phyloP scores from a whole-genome alignment of 495 filamentous ascomycete species.

The Podospora fimiseda region DNA sequence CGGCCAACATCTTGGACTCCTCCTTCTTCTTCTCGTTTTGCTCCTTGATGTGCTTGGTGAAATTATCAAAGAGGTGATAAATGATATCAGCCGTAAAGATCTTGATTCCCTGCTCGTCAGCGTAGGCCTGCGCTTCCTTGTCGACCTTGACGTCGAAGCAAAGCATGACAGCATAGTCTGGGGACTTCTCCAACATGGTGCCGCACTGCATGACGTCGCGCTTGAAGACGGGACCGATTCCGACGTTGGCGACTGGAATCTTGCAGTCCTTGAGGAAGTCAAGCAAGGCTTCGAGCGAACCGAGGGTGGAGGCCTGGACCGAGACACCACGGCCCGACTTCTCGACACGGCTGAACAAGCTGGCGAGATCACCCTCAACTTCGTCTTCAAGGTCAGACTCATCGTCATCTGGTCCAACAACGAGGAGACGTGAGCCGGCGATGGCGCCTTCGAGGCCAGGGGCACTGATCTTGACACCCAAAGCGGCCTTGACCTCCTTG shows the following conservation, averaged over 20 bases:
- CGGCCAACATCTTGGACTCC: slow-evolving; percentile 87
- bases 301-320: slow-evolving; percentile 95
- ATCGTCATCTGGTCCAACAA: slow-evolving; percentile 91
- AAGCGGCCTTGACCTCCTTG: slow-evolving; percentile 95
- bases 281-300: slow-evolving; percentile 91
- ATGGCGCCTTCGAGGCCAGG: slow-evolving; percentile 96
- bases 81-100: slow-evolving; percentile 99
- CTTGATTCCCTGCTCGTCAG: slow-evolving; percentile 92
- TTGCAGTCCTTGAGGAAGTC: slow-evolving; percentile 93
- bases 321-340: slow-evolving; percentile 89
- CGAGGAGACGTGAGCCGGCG: slow-evolving; percentile 88
- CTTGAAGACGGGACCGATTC: slow-evolving; percentile 97
- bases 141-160: slow-evolving; percentile 99
- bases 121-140: slow-evolving; percentile 87
- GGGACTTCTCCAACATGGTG: slow-evolving; percentile 93
- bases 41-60: slow-evolving; percentile 86
- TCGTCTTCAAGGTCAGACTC: slow-evolving; percentile 96
- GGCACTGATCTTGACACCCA: slow-evolving; percentile 98
- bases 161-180: slow-evolving; percentile 96
- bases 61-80: slow-evolving; percentile 95
- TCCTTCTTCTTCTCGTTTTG: slow-evolving; percentile 88
- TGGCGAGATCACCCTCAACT: slow-evolving; percentile 91
- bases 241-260: slow-evolving; percentile 95
- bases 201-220: slow-evolving; percentile 96
- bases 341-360: slow-evolving; percentile 80